Evolutionary conservation across 176 grass and related monocot genomes (phyloP).

Genomic region (Poa annua): DNA sequence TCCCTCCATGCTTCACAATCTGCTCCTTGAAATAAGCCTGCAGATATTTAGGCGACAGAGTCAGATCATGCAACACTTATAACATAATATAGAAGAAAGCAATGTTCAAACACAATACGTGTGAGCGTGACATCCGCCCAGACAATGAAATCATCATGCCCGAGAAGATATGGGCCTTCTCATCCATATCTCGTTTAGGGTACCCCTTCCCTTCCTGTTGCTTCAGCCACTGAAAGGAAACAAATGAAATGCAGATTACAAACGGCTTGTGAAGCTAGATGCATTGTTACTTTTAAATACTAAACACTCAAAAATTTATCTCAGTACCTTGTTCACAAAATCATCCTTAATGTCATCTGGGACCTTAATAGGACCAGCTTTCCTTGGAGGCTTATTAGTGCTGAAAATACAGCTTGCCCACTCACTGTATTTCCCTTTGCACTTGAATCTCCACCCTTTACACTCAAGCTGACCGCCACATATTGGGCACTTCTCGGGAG

Average conservation of each 20-base stretch:
- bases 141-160: constrained; percentile 75
- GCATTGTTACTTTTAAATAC: neutral
- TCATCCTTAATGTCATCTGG: constrained; percentile 58
- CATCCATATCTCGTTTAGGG: constrained; percentile 51
- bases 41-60: constrained; percentile 10
- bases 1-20: constrained; percentile 82
- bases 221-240: constrained; percentile 63
- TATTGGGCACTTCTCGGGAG: constrained; percentile 62
- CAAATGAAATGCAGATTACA: constrained; percentile 29
- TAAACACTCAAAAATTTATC: neutral
- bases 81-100: neutral
- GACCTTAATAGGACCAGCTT: constrained; percentile 38
- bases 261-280: neutral
- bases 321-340: constrained; percentile 50
- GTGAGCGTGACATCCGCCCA: constrained; percentile 72
- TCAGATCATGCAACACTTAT: constrained; percentile 3
- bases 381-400: constrained; percentile 53
- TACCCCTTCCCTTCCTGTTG: constrained; percentile 46
- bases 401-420: constrained; percentile 68
- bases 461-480: constrained; percentile 67
- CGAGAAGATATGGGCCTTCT: constrained; percentile 56
- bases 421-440: constrained; percentile 55
- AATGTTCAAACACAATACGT: constrained; percentile 52
- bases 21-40: constrained; percentile 73
- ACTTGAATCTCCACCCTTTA: constrained; percentile 58